These are phyloP conservation scores for Apiospora marii DNA, from an alignment of 2,329 filamentous ascomycete species.

Conservation along the genomic window DNA sequence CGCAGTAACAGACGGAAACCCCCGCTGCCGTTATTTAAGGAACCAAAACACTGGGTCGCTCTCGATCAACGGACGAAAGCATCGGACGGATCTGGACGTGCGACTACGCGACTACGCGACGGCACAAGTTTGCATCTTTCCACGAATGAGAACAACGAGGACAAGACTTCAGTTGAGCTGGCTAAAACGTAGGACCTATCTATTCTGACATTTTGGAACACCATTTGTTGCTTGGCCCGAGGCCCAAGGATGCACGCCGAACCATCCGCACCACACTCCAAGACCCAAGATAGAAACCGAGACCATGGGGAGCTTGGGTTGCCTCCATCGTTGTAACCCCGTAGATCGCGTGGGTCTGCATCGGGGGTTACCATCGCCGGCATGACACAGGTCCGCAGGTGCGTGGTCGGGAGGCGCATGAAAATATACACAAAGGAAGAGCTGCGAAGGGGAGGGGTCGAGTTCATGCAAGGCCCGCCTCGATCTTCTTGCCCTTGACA, in stretches of 20 bases:
- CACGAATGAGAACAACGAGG: neutral
- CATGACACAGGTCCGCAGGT: neutral
- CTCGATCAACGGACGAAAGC: neutral
- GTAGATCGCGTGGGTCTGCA: neutral
- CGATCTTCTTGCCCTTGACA: constrained; percentile 61
- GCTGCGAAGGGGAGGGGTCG: neutral
- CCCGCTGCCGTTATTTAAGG: constrained; percentile 15
- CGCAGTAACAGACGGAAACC: constrained; percentile 4
- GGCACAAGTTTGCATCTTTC: neutral
- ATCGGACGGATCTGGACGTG: constrained; percentile 1
- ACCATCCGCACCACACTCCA: neutral
- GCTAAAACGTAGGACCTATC: neutral
- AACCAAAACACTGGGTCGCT: neutral
- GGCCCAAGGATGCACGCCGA: neutral
- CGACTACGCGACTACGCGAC: neutral
- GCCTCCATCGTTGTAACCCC: neutral
- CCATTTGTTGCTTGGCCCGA: neutral
- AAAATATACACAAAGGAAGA: neutral
- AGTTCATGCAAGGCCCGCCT: constrained; percentile 12
- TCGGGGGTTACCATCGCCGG: neutral
- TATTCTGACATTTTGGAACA: neutral
- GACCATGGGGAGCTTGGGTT: neutral
- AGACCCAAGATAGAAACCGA: neutral
- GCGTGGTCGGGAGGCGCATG: neutral
- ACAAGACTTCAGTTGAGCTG: neutral